Conservation (phyloP, 2,329 filamentous ascomycete species). For the Gnomoniopsis sp. region DNA sequence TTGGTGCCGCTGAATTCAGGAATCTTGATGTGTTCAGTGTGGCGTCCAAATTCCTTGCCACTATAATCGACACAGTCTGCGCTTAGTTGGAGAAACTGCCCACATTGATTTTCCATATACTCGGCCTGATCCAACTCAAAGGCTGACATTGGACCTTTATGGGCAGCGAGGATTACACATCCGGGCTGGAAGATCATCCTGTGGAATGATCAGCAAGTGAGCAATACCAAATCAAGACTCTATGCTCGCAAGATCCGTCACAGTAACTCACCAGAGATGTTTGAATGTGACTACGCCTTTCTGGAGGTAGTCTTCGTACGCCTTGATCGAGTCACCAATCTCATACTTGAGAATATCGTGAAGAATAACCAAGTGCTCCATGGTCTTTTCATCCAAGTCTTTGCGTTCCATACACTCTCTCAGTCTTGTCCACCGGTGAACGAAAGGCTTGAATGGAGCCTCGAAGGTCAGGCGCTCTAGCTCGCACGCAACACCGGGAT, state of each 20-base stretch:
- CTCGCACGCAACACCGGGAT: conserved; percentile 57
- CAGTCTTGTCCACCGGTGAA: conserved; percentile 60
- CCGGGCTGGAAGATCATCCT: conserved; percentile 48
- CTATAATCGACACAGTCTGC: conserved; percentile 45
- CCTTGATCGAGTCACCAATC: conserved; percentile 46
- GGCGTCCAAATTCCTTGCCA: conserved; percentile 43
- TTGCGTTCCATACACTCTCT: conserved; percentile 36
- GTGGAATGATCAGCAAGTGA: neutral
- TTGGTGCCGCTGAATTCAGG: conserved; percentile 40
- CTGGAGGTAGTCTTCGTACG: conserved; percentile 47
- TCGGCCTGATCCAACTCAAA: conserved; percentile 35
- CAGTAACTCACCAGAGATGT: conserved; percentile 40
- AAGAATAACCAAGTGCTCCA: conserved; percentile 44
- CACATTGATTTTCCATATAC: conserved; percentile 35
- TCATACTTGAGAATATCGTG: conserved; percentile 46
- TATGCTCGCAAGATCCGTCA: too few species aligned
- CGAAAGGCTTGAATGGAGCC: conserved; percentile 59
- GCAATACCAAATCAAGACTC: neutral
- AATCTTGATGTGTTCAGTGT: conserved; percentile 32
- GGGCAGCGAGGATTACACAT: conserved; percentile 34
- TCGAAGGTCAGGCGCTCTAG: conserved; percentile 59
- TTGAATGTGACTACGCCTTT: conserved; percentile 52
- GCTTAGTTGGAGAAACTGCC: conserved; percentile 35
- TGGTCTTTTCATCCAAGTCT: conserved; percentile 39
- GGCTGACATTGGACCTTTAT: conserved; percentile 36